Base-by-base conservation (phyloP, 148 eudicot genomes). In the Fagopyrum homotropicum region DNA sequence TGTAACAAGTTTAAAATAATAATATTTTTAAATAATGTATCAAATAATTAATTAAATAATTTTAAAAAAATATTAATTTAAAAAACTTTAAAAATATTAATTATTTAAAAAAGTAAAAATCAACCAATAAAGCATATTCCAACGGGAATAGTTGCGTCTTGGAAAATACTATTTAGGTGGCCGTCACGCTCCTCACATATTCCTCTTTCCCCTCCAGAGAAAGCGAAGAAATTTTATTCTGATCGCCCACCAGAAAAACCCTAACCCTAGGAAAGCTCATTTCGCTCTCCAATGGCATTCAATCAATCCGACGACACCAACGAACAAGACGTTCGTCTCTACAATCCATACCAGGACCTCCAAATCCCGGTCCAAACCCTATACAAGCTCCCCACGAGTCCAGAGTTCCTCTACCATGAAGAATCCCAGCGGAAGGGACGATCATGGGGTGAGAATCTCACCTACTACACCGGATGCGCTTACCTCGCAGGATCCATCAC, bases 401-500 rank as follows among this genome's bases (percentile, higher is more conserved):
- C 97, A 9, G 94, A 93, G 55, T 93, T 49, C 77, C 92, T 93
- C 55, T 93, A 90, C 85, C 87, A 84, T 9, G 98, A 93, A 75
- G 98, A 93, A 56, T 71, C 97, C 63, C 5, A 80, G 72, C 90
- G 83, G 6, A 88, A 93, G 54, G 90, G 91, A 86, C 90, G 97
- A 7, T 88, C 94, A 1, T 91, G 92, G 97, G 89, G 98, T 3
- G 98, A 93, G 69, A 93, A 93, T 69, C 81, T 90, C 15, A 93
- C 98, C 50, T 93, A 86, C 77, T 92, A 92, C 85, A 92, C 96
- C 81, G 98, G 98, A 43, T 82, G 88, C 68, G 88, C 87, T 4
- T 92, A 90, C 78, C 84, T 90, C 69, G 83, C 77, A 55, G 97
- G 94, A 30, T 82, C 97, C 16, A 12, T 75, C 17, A n/a, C 75